Conservation (phyloP, 2,329 filamentous ascomycete species). For the Paraconiothyrium brasiliense region DNA sequence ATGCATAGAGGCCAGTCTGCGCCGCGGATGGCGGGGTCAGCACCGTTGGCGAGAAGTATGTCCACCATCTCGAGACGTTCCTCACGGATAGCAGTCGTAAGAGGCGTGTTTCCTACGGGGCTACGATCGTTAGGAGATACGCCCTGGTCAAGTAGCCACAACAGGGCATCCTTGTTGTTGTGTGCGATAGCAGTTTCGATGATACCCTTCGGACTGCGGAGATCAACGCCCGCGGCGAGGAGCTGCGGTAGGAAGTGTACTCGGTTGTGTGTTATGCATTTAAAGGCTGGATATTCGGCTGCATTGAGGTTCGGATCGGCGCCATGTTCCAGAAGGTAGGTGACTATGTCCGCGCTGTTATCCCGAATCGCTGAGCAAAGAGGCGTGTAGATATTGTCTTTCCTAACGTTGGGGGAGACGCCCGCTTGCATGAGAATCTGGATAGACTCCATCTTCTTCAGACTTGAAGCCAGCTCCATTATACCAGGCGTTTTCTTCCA, state of each 20-base stretch:
- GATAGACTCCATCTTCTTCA: slow-evolving; percentile 71
- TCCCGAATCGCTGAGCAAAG: slow-evolving; percentile 75
- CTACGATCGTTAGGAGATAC: slow-evolving; percentile 69
- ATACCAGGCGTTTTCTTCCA: slow-evolving; percentile 68
- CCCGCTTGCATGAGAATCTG: slow-evolving; percentile 66
- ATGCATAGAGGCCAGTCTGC: slow-evolving; percentile 77
- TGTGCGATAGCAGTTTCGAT: slow-evolving; percentile 70
- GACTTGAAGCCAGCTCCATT: slow-evolving; percentile 70
- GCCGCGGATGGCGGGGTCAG: slow-evolving; percentile 69
- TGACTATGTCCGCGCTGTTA: slow-evolving; percentile 69
- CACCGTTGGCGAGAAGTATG: slow-evolving; percentile 65
- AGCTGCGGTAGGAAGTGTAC: slow-evolving; percentile 68
- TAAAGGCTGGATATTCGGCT: slow-evolving; percentile 72
- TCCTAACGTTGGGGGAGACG: slow-evolving; percentile 69
- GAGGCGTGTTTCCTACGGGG: slow-evolving; percentile 66
- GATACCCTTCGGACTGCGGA: slow-evolving; percentile 70
- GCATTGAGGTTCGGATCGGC: slow-evolving; percentile 65
- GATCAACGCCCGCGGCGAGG: slow-evolving; percentile 66
- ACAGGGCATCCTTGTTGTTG: slow-evolving; percentile 69
- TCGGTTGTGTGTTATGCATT: slow-evolving; percentile 73
- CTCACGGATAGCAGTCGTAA: slow-evolving; percentile 73
- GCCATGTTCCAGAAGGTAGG: slow-evolving; percentile 64
- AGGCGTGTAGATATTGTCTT: slow-evolving; percentile 74
- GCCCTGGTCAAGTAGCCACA: slow-evolving; percentile 68
- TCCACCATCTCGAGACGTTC: slow-evolving; percentile 68